Conservation (phyloP, 352 stramenopile genomes). For the Globisporangium camurandrum region DNA sequence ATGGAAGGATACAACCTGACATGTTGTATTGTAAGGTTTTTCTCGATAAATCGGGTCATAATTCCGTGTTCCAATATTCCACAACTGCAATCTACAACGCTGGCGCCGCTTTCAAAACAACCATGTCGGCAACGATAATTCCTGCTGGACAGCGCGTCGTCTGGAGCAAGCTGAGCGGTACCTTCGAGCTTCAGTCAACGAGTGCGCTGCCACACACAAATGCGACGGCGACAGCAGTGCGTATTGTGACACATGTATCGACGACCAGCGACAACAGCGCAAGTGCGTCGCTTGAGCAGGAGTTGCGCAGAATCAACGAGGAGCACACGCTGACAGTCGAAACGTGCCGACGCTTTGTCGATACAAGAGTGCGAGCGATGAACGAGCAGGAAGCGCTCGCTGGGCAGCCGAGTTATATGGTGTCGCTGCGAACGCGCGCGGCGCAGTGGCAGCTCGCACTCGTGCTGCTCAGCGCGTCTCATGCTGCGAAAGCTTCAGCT, state of each 20-base stretch:
- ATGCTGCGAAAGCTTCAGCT: not conserved
- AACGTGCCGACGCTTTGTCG: not conserved
- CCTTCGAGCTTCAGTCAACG: constrained; percentile 6
- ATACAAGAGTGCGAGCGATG: not conserved
- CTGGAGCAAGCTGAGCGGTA: constrained; percentile 6
- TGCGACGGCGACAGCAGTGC: not conserved
- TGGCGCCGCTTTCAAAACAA: too few relatives aligned
- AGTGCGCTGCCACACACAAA: not conserved
- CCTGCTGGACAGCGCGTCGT: constrained; percentile 4
- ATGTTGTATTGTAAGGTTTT: too few relatives aligned
- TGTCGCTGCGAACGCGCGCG: not conserved
- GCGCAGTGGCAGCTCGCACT: constrained; percentile 4
- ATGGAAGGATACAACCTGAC: too few relatives aligned
- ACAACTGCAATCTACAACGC: too few relatives aligned
- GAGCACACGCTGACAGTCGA: too few relatives aligned
- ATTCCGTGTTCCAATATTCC: too few relatives aligned
- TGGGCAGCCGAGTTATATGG: not conserved
- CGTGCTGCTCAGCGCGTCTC: not conserved
- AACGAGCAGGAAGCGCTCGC: not conserved
- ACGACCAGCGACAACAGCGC: not conserved
- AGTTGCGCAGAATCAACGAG: not conserved
- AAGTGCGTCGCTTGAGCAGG: not conserved
- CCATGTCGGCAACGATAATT: not conserved
- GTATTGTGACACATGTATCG: not conserved
- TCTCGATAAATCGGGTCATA: too few relatives aligned